Evolutionary conservation across 441 rosid species (phyloP).

Genomic region (Gossypium davidsonii): DNA sequence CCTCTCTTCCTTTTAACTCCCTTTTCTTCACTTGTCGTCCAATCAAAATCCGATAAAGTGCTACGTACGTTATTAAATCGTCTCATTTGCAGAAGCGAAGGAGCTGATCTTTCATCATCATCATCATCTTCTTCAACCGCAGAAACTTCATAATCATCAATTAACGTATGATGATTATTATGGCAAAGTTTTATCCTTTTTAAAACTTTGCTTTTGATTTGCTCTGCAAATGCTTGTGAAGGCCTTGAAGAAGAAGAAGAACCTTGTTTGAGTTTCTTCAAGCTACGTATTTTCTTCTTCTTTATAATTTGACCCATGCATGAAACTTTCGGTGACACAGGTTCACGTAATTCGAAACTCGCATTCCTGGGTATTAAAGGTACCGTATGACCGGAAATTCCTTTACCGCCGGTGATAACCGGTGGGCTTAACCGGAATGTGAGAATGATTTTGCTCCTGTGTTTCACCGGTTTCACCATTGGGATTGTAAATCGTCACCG

Average conservation of each 20-base stretch:
- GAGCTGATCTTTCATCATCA: slow-evolving; percentile 2
- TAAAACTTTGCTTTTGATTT: slow-evolving; percentile 12
- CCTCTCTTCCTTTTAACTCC: not conserved
- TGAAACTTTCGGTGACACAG: slow-evolving; percentile 39
- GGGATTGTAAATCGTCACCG: not conserved
- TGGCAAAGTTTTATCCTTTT: slow-evolving; percentile 9
- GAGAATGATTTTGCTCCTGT: slow-evolving; percentile 15
- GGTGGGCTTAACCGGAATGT: slow-evolving; percentile 32
- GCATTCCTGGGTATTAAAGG: slow-evolving; percentile 31
- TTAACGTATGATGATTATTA: not conserved
- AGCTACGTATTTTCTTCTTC: slow-evolving; percentile 9
- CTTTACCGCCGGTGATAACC: slow-evolving; percentile 22
- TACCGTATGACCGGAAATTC: not conserved
- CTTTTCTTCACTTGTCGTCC: slow-evolving; percentile 10
- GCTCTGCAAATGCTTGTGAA: not conserved
- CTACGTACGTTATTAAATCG: slow-evolving; percentile 27
- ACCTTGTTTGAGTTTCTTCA: not conserved
- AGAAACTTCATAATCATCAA: not conserved
- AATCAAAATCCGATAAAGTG: slow-evolving; percentile 24
- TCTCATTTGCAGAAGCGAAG: slow-evolving; percentile 21
- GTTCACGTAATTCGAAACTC: slow-evolving; percentile 36
- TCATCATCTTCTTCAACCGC: not conserved
- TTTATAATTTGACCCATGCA: slow-evolving; percentile 40
- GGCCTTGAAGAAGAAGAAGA: not conserved
- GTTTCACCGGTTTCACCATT: slow-evolving; percentile 20